phyloP scores from a whole-genome alignment of 2,329 filamentous ascomycete genomes.

The Curvularia verruculosa region DNA sequence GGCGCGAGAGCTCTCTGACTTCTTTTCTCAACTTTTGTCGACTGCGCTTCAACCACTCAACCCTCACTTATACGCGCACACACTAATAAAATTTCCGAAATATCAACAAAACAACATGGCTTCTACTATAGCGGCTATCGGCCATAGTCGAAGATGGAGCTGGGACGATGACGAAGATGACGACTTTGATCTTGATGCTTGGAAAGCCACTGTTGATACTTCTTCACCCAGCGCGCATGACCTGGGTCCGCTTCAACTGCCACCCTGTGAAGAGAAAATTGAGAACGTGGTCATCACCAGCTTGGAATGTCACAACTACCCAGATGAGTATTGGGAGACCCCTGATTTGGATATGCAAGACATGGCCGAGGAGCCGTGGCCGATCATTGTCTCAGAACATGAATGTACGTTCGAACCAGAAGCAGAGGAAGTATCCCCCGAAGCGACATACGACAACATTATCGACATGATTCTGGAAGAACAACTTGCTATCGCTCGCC shows the following conservation, averaged over 20 bases:
- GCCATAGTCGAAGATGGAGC: conserved; percentile 12
- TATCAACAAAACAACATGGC: conserved; percentile 12
- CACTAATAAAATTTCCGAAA: background rate
- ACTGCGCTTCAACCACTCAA: background rate
- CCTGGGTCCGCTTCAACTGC: conserved; percentile 15
- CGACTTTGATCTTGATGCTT: conserved; percentile 23
- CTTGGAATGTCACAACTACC: background rate
- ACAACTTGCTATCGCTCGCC: conserved; percentile 5
- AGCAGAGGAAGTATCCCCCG: background rate
- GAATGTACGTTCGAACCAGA: background rate
- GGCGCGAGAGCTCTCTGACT: background rate
- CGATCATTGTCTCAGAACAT: background rate
- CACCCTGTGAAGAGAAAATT: background rate
- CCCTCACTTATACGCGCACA: background rate
- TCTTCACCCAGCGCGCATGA: conserved; percentile 15
- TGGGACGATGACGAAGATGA: conserved; percentile 38
- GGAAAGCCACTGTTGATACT: conserved; percentile 22
- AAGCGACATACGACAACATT: background rate
- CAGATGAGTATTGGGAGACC: background rate
- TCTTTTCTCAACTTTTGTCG: background rate
- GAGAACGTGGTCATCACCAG: background rate
- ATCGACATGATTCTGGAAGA: background rate
- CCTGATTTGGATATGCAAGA: background rate
- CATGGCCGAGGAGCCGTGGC: background rate
- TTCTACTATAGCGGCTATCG: background rate